Conservation (phyloP, 1,139 yeast species). For the Pichia sp. region DNA sequence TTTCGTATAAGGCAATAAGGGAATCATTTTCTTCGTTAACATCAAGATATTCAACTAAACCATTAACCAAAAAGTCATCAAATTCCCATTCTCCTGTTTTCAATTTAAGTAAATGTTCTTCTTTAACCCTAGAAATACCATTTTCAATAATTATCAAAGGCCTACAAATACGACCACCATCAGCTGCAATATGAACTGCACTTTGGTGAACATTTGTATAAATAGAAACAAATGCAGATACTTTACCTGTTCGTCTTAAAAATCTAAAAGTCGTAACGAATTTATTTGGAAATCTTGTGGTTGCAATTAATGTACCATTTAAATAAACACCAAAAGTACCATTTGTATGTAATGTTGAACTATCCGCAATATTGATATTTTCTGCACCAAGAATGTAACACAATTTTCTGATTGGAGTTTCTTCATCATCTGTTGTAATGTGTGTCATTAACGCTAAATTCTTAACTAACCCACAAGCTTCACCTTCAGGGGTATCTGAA, state of each 20-base stretch:
- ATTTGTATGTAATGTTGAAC: conserved; percentile 69
- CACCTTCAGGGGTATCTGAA: conserved; percentile 99
- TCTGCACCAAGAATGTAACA: conserved; percentile 88
- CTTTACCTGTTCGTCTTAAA: conserved; percentile 77
- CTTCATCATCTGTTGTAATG: conserved; percentile 97
- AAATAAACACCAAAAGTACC: conserved; percentile 81
- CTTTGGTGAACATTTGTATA: conserved; percentile 83
- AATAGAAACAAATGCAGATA: conserved; percentile 87
- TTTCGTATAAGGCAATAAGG: conserved; percentile 84
- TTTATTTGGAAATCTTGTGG: conserved; percentile 76
- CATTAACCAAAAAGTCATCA: conserved; percentile 81
- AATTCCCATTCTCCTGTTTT: conserved; percentile 69
- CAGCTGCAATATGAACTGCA: conserved; percentile 97
- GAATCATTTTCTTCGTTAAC: conserved; percentile 98
- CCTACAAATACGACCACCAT: conserved; percentile 97
- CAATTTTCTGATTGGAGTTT: conserved; percentile 71
- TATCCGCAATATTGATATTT: conserved; percentile 72
- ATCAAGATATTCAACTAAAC: conserved; percentile 92
- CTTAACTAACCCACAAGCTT: conserved; percentile 97
- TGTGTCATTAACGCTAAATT: conserved; percentile 97
- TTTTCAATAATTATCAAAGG: conserved; percentile 84
- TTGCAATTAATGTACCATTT: conserved; percentile 91
- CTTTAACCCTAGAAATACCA: conserved; percentile 64
- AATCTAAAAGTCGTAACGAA: conserved; percentile 75
- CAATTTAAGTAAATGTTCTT: conserved; percentile 58